Evolutionary conservation across 2,329 filamentous ascomycete genomes (phyloP).

Genomic region (Acrocalymma vagum): DNA sequence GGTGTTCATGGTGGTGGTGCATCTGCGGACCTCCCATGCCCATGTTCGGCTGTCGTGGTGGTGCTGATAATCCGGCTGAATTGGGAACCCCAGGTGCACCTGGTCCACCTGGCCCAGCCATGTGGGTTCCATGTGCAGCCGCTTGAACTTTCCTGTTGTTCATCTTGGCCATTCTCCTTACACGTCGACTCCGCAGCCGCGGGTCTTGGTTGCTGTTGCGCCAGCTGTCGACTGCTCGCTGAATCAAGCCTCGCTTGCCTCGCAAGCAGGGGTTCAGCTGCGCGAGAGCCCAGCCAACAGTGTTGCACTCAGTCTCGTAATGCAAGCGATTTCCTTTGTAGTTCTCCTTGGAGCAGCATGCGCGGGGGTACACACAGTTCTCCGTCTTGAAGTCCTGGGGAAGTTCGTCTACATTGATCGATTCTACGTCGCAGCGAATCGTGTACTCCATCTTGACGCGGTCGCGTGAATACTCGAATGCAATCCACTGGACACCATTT

Average conservation of each 20-base stretch:
- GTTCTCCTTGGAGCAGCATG: slow-evolving; percentile 93
- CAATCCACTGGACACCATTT: slow-evolving; percentile 98
- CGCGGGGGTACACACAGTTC: slow-evolving; percentile 96
- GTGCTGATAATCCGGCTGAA: slow-evolving; percentile 68
- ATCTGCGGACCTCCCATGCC: slow-evolving; percentile 71
- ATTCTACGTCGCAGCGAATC: slow-evolving; percentile 97
- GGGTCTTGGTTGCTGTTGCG: slow-evolving; percentile 98
- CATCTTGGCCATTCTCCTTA: slow-evolving; percentile 96
- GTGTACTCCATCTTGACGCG: slow-evolving; percentile 99
- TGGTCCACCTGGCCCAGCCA: slow-evolving; percentile 69
- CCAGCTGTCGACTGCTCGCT: slow-evolving; percentile 98
- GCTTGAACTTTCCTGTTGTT: slow-evolving; percentile 79
- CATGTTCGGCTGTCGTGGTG: slow-evolving; percentile 70
- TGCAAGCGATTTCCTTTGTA: slow-evolving; percentile 95
- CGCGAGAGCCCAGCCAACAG: slow-evolving; percentile 98
- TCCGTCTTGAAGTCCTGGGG: slow-evolving; percentile 92
- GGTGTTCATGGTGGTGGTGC: slow-evolving; percentile 77
- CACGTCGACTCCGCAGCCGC: slow-evolving; percentile 85
- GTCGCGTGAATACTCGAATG: slow-evolving; percentile 96
- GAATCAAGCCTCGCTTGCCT: slow-evolving; percentile 94
- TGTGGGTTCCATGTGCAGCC: slow-evolving; percentile 68
- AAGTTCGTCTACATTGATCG: slow-evolving; percentile 88
- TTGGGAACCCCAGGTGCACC: slow-evolving; percentile 71
- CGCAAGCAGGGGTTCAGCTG: slow-evolving; percentile 90
- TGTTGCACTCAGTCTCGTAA: slow-evolving; percentile 99